A percentile compares a stretch with the other conserved stretches of the same genome.
Evolutionary conservation across 1,284 basidiomycete genomes (phyloP).

Genomic region (Somion occarium): DNA sequence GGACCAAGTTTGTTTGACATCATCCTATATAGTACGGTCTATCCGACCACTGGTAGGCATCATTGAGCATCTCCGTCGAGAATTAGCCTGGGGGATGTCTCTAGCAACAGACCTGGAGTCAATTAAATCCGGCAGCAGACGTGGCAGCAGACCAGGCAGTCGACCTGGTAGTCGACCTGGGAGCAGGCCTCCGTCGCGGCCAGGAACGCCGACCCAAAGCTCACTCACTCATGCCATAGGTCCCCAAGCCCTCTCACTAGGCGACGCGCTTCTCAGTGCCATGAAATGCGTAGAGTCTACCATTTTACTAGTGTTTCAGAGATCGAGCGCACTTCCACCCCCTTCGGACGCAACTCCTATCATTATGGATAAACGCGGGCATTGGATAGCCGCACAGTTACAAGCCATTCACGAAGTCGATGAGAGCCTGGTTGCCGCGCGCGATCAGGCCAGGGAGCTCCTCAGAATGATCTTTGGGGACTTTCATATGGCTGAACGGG

Average conservation of each 20-base stretch:
- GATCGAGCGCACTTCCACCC: slow-evolving; percentile 1
- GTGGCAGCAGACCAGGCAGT: too few species aligned
- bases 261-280: slow-evolving; percentile 30
- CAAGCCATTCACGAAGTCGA: slow-evolving; percentile 25
- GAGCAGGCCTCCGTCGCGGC: slow-evolving; percentile 9
- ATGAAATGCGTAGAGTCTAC: slow-evolving; percentile 31
- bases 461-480: slow-evolving; percentile 31
- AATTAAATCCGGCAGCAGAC: slow-evolving; percentile 1
- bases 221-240: slow-evolving; percentile 18
- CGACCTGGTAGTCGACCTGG: too few species aligned
- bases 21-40: slow-evolving; percentile 33
- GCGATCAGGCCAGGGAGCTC: slow-evolving; percentile 29
- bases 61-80: slow-evolving; percentile 41
- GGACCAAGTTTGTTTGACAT: not conserved
- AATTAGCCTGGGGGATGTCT: slow-evolving; percentile 42
- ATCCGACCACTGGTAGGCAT: slow-evolving; percentile 41
- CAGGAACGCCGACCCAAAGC: slow-evolving; percentile 1
- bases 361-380: slow-evolving; percentile 10
- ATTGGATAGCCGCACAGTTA: slow-evolving; percentile 24
- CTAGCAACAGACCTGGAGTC: slow-evolving; percentile 14
- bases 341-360: slow-evolving; percentile 1
- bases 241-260: slow-evolving; percentile 30
- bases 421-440: slow-evolving; percentile 25
- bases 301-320: slow-evolving; percentile 33
- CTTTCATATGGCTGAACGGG: slow-evolving; percentile 21